A percentile compares a stretch with the other conserved stretches of the same genome.
These are phyloP conservation scores for Eucalyptus tenuipes DNA, from an alignment of 345 rosid species.

Conservation along the genomic window DNA sequence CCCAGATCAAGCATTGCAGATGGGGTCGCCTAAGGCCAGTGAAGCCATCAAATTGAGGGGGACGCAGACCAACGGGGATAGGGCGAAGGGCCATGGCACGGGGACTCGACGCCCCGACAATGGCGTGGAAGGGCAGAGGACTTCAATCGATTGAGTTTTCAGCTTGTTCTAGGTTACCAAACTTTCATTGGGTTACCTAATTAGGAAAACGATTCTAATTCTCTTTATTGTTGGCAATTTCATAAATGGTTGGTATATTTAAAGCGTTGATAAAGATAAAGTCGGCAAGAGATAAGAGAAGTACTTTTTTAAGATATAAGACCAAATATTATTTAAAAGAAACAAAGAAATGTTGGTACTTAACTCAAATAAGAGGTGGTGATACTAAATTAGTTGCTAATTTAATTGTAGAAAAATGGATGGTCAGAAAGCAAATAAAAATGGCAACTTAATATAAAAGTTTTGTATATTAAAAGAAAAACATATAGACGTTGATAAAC, in stretches of 20 bases:
- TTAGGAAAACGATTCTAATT: neutral
- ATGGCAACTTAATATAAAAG: neutral
- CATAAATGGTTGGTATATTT: neutral
- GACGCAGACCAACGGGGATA: neutral
- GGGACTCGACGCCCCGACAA: neutral
- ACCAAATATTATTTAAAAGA: neutral
- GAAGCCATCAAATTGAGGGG: neutral
- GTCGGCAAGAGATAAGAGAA: neutral
- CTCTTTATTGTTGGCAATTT: neutral
- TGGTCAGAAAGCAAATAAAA: neutral
- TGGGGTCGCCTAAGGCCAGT: too few relatives aligned
- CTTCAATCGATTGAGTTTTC: neutral
- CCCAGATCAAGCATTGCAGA: neutral
- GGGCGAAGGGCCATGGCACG: too few relatives aligned
- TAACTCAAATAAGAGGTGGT: neutral
- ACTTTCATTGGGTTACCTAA: neutral
- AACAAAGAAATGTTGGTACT: neutral
- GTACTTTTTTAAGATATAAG: neutral
- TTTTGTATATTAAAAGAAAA: neutral
- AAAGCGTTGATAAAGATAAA: neutral
- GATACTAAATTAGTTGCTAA: neutral
- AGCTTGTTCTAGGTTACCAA: neutral
- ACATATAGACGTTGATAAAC: neutral
- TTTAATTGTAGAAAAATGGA: neutral
- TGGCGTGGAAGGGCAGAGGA: neutral